A percentile compares a stretch with the other conserved stretches of the same genome.
Conservation (phyloP, 305 asterid species). For the Fraxinus angustifolia region DNA sequence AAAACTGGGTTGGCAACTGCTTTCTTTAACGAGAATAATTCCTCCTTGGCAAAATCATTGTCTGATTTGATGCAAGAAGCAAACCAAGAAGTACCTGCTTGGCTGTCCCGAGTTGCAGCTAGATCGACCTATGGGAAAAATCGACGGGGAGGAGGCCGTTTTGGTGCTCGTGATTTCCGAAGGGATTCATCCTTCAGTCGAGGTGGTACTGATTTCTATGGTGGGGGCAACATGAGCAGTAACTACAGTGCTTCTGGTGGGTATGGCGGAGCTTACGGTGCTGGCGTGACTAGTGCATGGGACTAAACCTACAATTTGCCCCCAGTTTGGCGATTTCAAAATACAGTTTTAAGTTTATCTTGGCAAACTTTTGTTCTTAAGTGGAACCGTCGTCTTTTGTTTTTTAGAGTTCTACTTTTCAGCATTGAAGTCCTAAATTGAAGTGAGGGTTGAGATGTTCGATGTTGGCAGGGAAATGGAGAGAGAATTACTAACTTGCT, state of each 20-base stretch:
- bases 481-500: constrained; percentile 34
- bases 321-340: constrained; percentile 9
- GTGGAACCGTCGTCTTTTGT: neutral
- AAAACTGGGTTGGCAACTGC: constrained; percentile 89
- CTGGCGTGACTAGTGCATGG: constrained; percentile 81
- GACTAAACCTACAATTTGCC: constrained; percentile 34
- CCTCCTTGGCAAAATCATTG: constrained; percentile 68
- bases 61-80: constrained; percentile 89
- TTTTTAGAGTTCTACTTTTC: constrained; percentile 1
- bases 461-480: constrained; percentile 31
- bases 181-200: constrained; percentile 50
- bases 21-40: constrained; percentile 75
- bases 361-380: constrained; percentile 10
- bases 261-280: constrained; percentile 50
- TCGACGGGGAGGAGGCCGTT: constrained; percentile 73
- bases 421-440: constrained; percentile 27
- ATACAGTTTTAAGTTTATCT: neutral
- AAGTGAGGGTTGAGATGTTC: constrained; percentile 31
- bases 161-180: constrained; percentile 82
- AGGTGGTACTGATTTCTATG: constrained; percentile 53
- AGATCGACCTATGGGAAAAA: constrained; percentile 44
- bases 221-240: constrained; percentile 30
- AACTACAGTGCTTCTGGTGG: constrained; percentile 43
- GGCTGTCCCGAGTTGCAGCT: constrained; percentile 77
- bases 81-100: constrained; percentile 90